Evolutionary conservation across 768 basidiomycete species (phyloP).

Genomic region (Leccinum aurantiacum): DNA sequence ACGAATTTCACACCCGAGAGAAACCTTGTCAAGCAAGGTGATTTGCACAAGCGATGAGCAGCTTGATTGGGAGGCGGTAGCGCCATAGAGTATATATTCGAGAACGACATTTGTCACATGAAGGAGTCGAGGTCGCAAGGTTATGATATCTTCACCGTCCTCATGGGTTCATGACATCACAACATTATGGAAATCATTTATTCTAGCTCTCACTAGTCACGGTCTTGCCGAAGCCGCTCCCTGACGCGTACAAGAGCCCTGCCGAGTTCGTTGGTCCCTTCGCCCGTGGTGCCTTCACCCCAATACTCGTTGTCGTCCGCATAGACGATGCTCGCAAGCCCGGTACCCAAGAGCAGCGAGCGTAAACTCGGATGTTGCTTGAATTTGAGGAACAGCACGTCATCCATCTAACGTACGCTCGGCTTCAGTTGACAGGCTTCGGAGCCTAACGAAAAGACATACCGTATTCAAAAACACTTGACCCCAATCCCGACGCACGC

Average conservation of each 20-base stretch:
- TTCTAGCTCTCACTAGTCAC: slow-evolving; percentile 13
- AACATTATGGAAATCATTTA: background rate
- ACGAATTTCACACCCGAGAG: no score
- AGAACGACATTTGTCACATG: background rate
- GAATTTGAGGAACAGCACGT: slow-evolving; percentile 67
- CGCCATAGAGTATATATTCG: background rate
- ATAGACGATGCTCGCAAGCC: slow-evolving; percentile 50
- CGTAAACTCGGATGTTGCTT: slow-evolving; percentile 65
- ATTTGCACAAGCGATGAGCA: background rate
- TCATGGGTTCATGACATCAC: background rate
- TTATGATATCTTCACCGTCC: background rate
- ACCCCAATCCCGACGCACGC: slow-evolving; percentile 59
- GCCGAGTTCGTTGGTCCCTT: slow-evolving; percentile 65
- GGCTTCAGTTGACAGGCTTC: background rate
- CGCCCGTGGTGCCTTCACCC: slow-evolving; percentile 55
- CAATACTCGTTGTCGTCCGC: slow-evolving; percentile 62
- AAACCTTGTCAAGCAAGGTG: no score
- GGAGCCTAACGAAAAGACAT: slow-evolving; percentile 20
- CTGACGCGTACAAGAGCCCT: slow-evolving; percentile 56
- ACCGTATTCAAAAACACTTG: slow-evolving; percentile 50
- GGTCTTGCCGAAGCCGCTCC: slow-evolving; percentile 41
- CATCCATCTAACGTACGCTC: slow-evolving; percentile 53
- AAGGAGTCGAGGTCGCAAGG: background rate
- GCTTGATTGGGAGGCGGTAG: background rate
- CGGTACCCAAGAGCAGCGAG: slow-evolving; percentile 53